A percentile compares a stretch with the other conserved stretches of the same genome.
These are phyloP conservation scores for Mycena alexandri DNA, from an alignment of 768 basidiomycete species.

Conservation along the genomic window DNA sequence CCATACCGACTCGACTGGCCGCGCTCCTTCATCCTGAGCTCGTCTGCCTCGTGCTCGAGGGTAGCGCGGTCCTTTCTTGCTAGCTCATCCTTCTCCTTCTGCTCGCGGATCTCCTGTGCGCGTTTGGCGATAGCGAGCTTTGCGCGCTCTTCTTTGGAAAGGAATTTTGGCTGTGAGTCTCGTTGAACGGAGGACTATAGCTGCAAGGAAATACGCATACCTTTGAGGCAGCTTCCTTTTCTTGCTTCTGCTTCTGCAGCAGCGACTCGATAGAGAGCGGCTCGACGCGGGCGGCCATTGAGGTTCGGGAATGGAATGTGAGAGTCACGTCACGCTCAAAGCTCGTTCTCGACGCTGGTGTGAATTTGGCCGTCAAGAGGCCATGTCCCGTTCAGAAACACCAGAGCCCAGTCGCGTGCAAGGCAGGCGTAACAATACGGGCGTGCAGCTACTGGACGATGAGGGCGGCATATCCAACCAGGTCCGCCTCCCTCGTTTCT, in stretches of 20 bases:
- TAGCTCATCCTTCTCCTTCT: conserved; percentile 75
- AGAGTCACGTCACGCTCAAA: too few species aligned
- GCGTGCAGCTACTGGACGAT: conserved; percentile 72
- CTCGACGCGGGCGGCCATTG: conserved; percentile 68
- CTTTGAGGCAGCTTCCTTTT: conserved; percentile 92
- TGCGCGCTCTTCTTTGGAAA: conserved; percentile 93
- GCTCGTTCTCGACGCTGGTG: too few species aligned
- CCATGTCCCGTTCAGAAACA: conserved; percentile 32
- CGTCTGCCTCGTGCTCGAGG: conserved; percentile 83
- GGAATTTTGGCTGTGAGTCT: conserved; percentile 85
- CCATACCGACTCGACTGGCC: conserved; percentile 51
- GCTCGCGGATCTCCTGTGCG: conserved; percentile 82
- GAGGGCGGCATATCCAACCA: conserved; percentile 77
- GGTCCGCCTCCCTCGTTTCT: conserved; percentile 49
- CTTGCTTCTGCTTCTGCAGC: conserved; percentile 87
- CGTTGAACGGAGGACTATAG: conserved; percentile 25
- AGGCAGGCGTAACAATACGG: conserved; percentile 65
- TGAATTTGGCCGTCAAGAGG: too few species aligned
- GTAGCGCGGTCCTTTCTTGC: conserved; percentile 71
- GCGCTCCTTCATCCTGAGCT: conserved; percentile 67
- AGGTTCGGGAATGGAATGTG: conserved; percentile 9
- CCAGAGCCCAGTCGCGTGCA: conserved; percentile 73
- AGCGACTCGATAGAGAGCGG: conserved; percentile 92
- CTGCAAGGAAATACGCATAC: conserved; percentile 53
- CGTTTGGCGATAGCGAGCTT: conserved; percentile 90